Evolutionary conservation across 225 moss, liverwort and hornwort genomes (phyloP), one percentile per base, ranked within the genome.

Genomic region (Physcomitrium patens): DNA sequence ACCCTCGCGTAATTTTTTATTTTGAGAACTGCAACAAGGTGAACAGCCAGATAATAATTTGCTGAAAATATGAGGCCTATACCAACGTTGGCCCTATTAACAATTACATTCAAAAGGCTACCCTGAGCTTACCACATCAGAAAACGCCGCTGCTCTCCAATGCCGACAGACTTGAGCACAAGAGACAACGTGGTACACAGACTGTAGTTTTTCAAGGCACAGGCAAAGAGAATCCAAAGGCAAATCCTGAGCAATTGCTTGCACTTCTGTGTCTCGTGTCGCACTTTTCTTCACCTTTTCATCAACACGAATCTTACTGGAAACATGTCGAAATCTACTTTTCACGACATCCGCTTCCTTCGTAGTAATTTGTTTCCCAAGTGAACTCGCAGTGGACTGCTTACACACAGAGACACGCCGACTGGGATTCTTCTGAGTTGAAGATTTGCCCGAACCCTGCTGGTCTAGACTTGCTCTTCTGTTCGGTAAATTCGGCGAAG

Each of bases 121-220:
- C 10, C 27, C 52, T 46, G 8, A 79, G 31, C 75, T 45, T 75
- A 94, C 94, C 86, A 68, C 57, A 22, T 91, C 92, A 68, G 90
- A 92, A 11, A 65, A 70, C 53, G 77, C 78, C 22, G 85, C 89
- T 73, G 91, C 91, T 82, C 92, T 83, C 93, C 93, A 96, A 73
- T 89, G 82, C 52, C 81, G 85, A 86, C 92, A 93, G 80, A 92
- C 92, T 27, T 77, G 81, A 56, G 86, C 91, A 71, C 96, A 93
- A 58, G 87, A 82, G 67, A 96, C 92, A 63, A 96, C 55, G 47
- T 96, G 85, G 69, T 89, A 92, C 13, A 96, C 85, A 59, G 90
- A 92, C 60, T 92, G 86, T 8, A 94, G 81, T 65, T 86, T 93
- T 65, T 83, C 86, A 23, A 96, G 83, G 79, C 93, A 94, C 16